Evolutionary conservation across 164 flowering plant species (phyloP).

Genomic region (Echeveria elegans): DNA sequence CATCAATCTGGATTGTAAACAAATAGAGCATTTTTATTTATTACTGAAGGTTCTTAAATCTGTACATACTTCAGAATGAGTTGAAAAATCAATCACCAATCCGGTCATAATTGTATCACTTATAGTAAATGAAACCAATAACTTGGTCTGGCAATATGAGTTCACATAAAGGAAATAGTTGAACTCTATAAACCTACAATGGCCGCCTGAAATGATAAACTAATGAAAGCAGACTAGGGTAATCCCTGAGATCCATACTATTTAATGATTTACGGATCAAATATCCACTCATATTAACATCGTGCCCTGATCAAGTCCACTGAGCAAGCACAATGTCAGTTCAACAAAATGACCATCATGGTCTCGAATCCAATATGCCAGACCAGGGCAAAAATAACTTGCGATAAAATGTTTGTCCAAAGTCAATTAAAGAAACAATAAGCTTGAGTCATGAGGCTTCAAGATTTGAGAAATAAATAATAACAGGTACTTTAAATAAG

Average conservation of each 20-base stretch:
- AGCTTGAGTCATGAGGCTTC: too few species aligned
- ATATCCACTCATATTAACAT: neutral
- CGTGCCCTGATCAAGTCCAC: neutral
- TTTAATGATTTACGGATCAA: neutral
- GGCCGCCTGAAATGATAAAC: neutral
- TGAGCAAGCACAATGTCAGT: too few species aligned
- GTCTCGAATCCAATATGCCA: too few species aligned
- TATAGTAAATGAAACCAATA: neutral
- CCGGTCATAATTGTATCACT: neutral
- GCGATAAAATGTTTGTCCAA: too few species aligned
- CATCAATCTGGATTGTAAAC: constrained; percentile 54
- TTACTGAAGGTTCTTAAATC: neutral
- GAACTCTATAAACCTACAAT: neutral
- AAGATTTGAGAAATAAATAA: too few species aligned
- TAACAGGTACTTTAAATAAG: too few species aligned
- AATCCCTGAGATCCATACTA: neutral
- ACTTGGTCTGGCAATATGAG: neutral
- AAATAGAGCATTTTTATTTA: neutral
- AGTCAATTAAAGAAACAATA: too few species aligned
- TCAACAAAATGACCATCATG: too few species aligned
- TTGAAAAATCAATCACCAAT: neutral
- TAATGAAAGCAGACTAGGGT: neutral
- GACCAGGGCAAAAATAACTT: too few species aligned
- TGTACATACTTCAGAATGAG: neutral
- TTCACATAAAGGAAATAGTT: too few species aligned